These are phyloP conservation scores for Chrysanthemum lavandulifolium DNA, from an alignment of 129 eudicot species.

Conservation along the genomic window DNA sequence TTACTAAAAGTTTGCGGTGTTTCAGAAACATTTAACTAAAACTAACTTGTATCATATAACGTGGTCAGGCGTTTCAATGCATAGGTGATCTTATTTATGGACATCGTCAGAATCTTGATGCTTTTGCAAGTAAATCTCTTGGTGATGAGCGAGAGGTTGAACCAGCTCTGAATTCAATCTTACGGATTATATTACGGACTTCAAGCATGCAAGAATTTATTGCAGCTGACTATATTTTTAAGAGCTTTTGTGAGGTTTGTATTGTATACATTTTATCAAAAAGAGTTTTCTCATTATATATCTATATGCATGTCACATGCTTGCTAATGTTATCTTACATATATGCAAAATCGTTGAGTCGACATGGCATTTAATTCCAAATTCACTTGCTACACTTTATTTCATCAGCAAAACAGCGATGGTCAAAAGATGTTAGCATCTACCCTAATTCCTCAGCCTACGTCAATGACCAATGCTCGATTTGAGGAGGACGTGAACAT, in stretches of 20 bases:
- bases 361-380: not conserved
- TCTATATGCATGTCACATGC: not conserved
- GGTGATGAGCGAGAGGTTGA: constrained; percentile 81
- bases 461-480: constrained; percentile 53
- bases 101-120: constrained; percentile 69
- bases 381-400: not conserved
- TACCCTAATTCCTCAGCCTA: constrained; percentile 85
- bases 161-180: constrained; percentile 79
- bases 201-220: constrained; percentile 86
- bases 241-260: constrained; percentile 86
- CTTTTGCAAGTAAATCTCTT: constrained; percentile 76
- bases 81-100: constrained; percentile 79
- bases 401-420: constrained; percentile 66
- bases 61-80: constrained; percentile 73
- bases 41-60: constrained; percentile 23
- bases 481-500: constrained; percentile 80
- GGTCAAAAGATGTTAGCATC: constrained; percentile 89
- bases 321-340: too few relatives aligned
- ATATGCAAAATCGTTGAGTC: not conserved
- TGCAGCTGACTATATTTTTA: constrained; percentile 82
- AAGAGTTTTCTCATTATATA: not conserved
- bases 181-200: constrained; percentile 76
- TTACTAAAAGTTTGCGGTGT: not conserved
- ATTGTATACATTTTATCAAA: not conserved
- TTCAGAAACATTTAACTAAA: not conserved